Evolutionary conservation across 768 basidiomycete species (phyloP).

Genomic region (Crassisporium funariophilum): DNA sequence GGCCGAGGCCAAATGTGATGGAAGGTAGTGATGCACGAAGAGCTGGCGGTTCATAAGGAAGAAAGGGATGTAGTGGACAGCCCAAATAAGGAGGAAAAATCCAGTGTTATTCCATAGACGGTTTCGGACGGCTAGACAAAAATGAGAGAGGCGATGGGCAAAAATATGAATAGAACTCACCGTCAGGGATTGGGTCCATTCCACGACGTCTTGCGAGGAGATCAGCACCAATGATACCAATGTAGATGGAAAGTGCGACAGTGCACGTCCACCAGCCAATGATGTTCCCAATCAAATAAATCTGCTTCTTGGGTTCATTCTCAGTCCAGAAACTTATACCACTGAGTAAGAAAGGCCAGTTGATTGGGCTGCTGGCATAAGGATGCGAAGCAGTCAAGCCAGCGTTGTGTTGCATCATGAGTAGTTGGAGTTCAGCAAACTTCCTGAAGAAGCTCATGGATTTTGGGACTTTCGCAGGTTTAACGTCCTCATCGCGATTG

Average conservation of each 20-base stretch:
- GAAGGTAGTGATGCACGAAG: conserved; percentile 97
- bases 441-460: conserved; percentile 92
- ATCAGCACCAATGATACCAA: conserved; percentile 91
- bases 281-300: conserved; percentile 95
- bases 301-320: conserved; percentile 81
- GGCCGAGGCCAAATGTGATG: conserved; percentile 91
- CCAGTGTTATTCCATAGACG: conserved; percentile 94
- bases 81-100: conserved; percentile 95
- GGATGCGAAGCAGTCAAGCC: conserved; percentile 97
- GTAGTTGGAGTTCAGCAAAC: conserved; percentile 87
- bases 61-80: conserved; percentile 94
- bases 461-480: conserved; percentile 70
- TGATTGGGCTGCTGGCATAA: conserved; percentile 93
- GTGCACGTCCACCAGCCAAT: conserved; percentile 95
- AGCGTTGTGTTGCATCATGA: conserved; percentile 99
- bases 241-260: conserved; percentile 80
- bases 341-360: conserved; percentile 96
- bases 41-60: conserved; percentile 97
- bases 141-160: neutral
- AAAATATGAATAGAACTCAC: conserved; percentile 53
- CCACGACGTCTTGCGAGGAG: conserved; percentile 84
- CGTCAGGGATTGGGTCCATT: conserved; percentile 81
- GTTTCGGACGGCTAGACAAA: conserved; percentile 77
- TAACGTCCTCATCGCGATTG: conserved; percentile 49
- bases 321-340: conserved; percentile 99